Base-by-base conservation (phyloP, 352 stramenopile genomes). In the Globisporangium middletonii region DNA sequence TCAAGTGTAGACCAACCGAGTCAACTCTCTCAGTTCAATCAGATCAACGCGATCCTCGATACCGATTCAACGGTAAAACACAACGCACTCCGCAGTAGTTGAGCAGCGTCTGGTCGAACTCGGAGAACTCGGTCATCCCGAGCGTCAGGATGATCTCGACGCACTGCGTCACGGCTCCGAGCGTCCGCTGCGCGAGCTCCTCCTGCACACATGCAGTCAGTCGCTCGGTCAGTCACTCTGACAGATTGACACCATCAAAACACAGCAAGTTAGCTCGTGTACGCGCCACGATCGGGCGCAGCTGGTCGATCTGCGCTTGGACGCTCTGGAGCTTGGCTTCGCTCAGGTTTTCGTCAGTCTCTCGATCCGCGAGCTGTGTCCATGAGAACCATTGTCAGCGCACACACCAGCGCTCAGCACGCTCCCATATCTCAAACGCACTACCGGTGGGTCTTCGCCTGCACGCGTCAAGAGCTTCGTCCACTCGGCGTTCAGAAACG, bases 81-180 rank as follows among this genome's bases (percentile, higher is more conserved):
- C 23, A n/a, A 35, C 43, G 8, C 27, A 68, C 64, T 37, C 67
- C 51, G 27, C 44, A 37, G 15, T 38, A 53, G 46, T 62, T 33
- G 9, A 62, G 37, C 19, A 71, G 30, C 15, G 46, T 42, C 9
- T 28, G 45, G 15, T 71, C 64, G 18, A 71, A 68, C 15, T 60
- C 55, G 9, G 54, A 64, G 23, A 68, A 28, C 2, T 55, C 50
- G 13, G 26, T 55, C 37, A 64, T 43, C 16, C 30, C 33, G 38
- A 71, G 53, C 37, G 58, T 38, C 16, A 52, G 6, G 16, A 71
- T 41, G 7, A 71, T 42, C 8, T 26, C 42, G 35, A 27, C 49
- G 45, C 62, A 68, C 8, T 54, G 28, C 6, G 44, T 28, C 5
- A 44, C 50, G 16, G 44, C 43, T 43, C 55, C 44, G 15, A 50